These are phyloP conservation scores for Kickxella alabastrina DNA, from an alignment of 192 early-diverging fungal species.

Conservation along the genomic window DNA sequence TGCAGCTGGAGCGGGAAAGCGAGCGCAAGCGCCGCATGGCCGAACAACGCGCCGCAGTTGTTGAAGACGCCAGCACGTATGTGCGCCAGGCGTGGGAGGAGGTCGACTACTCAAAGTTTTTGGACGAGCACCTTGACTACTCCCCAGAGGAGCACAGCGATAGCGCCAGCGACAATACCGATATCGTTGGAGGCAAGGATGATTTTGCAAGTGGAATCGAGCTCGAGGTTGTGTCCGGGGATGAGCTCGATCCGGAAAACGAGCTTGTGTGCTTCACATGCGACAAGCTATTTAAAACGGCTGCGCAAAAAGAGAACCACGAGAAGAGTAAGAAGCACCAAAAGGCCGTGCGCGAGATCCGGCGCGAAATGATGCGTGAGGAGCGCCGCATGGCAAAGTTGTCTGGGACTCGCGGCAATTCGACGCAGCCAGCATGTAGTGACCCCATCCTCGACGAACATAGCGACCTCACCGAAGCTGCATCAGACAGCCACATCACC, in stretches of 20 bases:
- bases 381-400: conserved; percentile 49
- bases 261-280: conserved; percentile 83
- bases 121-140: conserved; percentile 44
- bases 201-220: too few relatives aligned
- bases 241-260: conserved; percentile 54
- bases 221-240: conserved; percentile 7
- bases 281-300: conserved; percentile 81
- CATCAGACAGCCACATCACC: neutral
- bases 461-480: neutral
- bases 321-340: conserved; percentile 83
- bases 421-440: neutral
- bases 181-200: conserved; percentile 29
- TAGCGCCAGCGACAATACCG: conserved; percentile 5
- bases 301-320: conserved; percentile 79
- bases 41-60: conserved; percentile 54
- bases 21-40: conserved; percentile 60
- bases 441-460: neutral
- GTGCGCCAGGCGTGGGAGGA: conserved; percentile 73
- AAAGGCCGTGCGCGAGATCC: conserved; percentile 70
- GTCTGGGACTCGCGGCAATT: conserved; percentile 12
- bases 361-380: conserved; percentile 70
- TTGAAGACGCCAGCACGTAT: conserved; percentile 56
- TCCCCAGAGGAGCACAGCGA: conserved; percentile 25
- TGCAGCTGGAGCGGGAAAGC: conserved; percentile 55
- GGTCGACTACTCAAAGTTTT: conserved; percentile 50